phyloP scores from a whole-genome alignment of 2,329 filamentous ascomycete genomes.

The Drechslera avenae region DNA sequence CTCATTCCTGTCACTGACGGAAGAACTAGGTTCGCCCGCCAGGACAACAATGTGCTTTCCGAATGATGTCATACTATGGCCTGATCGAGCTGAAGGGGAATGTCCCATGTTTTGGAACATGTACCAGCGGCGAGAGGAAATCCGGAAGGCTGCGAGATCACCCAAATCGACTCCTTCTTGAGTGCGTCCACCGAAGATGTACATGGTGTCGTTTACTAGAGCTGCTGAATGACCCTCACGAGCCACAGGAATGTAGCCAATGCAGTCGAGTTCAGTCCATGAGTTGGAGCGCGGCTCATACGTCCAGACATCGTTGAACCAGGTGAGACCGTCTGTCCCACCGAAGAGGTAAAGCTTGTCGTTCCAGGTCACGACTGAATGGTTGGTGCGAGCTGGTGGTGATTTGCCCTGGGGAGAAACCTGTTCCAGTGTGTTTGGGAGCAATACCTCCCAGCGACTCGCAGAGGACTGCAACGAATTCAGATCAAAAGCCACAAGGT shows the following conservation, averaged over 20 bases:
- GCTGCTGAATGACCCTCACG: slow-evolving; percentile 94
- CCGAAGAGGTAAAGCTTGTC: slow-evolving; percentile 98
- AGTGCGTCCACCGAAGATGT: slow-evolving; percentile 94
- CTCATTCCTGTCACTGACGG: slow-evolving; percentile 78
- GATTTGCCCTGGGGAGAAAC: slow-evolving; percentile 36
- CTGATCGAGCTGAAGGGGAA: slow-evolving; percentile 88
- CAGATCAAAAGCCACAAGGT: slow-evolving; percentile 90
- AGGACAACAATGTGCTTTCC: slow-evolving; percentile 91
- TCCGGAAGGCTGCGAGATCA: slow-evolving; percentile 85
- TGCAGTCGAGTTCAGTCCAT: slow-evolving; percentile 91
- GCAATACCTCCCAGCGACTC: slow-evolving; percentile 94
- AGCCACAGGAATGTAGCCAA: slow-evolving; percentile 93
- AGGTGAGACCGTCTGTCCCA: slow-evolving; percentile 91
- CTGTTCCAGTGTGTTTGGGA: slow-evolving; percentile 71
- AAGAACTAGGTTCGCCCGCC: slow-evolving; percentile 91
- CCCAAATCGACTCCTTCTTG: slow-evolving; percentile 92
- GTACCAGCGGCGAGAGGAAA: slow-evolving; percentile 89
- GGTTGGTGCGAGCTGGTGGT: slow-evolving; percentile 91
- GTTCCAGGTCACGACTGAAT: slow-evolving; percentile 87
- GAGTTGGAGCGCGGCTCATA: slow-evolving; percentile 83
- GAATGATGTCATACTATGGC: slow-evolving; percentile 96
- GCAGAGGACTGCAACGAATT: slow-evolving; percentile 90
- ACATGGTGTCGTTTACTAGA: slow-evolving; percentile 97
- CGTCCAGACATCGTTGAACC: slow-evolving; percentile 99
- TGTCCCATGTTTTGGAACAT: slow-evolving; percentile 99